Evolutionary conservation across 2,329 filamentous ascomycete genomes (phyloP).

Genomic region (Colletotrichum lupini): DNA sequence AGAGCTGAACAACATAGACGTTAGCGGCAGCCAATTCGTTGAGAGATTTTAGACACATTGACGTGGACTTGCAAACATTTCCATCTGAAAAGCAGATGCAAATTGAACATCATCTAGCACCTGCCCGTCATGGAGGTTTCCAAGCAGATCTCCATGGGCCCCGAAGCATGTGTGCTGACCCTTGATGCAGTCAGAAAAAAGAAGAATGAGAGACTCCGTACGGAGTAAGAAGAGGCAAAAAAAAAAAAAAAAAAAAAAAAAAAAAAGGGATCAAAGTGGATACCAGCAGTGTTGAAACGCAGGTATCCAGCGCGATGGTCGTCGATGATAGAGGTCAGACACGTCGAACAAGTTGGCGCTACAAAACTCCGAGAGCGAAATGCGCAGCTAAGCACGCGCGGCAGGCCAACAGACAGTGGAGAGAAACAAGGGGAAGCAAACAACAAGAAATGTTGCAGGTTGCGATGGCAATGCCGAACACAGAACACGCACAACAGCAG

Average conservation of each 20-base stretch:
- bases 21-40: not conserved
- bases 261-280: not conserved
- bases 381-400: not conserved
- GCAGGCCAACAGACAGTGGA: not conserved
- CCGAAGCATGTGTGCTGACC: not conserved
- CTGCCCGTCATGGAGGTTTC: not conserved
- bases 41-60: not conserved
- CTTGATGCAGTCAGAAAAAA: not conserved
- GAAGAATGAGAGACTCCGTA: not conserved
- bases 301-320: not conserved
- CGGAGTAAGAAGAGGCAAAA: too few relatives aligned
- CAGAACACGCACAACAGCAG: not conserved
- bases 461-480: not conserved
- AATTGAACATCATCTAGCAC: not conserved
- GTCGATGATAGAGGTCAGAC: not conserved
- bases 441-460: not conserved
- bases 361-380: conserved; percentile 10
- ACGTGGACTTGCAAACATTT: too few relatives aligned
- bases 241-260: not conserved
- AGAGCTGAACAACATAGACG: not conserved
- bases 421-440: not conserved
- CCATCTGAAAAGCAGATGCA: not conserved
- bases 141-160: not conserved
- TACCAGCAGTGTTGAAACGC: not conserved
- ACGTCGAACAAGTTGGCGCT: not conserved